Evolutionary conservation across 2,329 filamentous ascomycete genomes (phyloP).

Genomic region (Fusarium staphyleae): DNA sequence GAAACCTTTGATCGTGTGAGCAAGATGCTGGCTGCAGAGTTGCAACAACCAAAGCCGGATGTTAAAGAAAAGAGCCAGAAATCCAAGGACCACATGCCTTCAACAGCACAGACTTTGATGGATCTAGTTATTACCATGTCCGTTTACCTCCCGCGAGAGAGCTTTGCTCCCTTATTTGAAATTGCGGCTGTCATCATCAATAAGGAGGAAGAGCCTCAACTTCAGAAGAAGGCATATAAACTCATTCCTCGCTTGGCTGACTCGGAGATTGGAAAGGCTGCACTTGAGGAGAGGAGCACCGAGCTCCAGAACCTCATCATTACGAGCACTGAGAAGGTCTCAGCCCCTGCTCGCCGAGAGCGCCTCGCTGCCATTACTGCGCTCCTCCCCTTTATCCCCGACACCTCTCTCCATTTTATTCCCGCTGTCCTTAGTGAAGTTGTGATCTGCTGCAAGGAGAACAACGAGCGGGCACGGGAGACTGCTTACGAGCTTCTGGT

Average conservation of each 20-base stretch:
- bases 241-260: conserved; percentile 89
- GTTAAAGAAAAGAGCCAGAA: conserved; percentile 70
- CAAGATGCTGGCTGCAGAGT: conserved; percentile 77
- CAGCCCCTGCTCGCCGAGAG: conserved; percentile 85
- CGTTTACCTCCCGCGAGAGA: conserved; percentile 86
- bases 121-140: conserved; percentile 97
- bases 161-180: conserved; percentile 83
- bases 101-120: conserved; percentile 93
- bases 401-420: conserved; percentile 87
- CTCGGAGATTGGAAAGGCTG: conserved; percentile 77
- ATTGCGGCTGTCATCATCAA: conserved; percentile 85
- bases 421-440: conserved; percentile 91
- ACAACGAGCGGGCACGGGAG: conserved; percentile 92
- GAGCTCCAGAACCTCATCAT: conserved; percentile 87
- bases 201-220: conserved; percentile 82
- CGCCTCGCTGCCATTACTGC: conserved; percentile 83
- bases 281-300: conserved; percentile 74
- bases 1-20: conserved; percentile 90
- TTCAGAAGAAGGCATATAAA: conserved; percentile 99
- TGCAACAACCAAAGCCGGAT: conserved; percentile 61
- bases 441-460: conserved; percentile 95
- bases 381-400: conserved; percentile 79
- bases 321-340: conserved; percentile 81
- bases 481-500: conserved; percentile 91
- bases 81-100: conserved; percentile 79